These are phyloP conservation scores for Colletotrichum sublineola DNA, from an alignment of 2,329 filamentous ascomycete species.

Conservation along the genomic window DNA sequence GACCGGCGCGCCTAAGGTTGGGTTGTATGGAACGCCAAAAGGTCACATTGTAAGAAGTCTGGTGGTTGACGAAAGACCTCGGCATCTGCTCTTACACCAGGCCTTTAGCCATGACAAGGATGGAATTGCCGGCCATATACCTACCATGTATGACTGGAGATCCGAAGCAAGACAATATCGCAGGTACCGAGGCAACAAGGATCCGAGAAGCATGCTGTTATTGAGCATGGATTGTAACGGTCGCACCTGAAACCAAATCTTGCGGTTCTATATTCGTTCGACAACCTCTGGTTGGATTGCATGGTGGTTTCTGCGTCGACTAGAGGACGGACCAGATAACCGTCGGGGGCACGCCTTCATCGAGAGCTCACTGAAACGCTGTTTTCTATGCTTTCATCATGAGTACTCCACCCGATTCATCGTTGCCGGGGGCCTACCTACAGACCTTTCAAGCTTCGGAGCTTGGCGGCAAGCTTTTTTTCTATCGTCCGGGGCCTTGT, in stretches of 20 bases:
- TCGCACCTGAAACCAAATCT: background rate
- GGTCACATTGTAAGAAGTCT: background rate
- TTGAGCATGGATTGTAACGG: background rate
- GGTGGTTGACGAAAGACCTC: background rate
- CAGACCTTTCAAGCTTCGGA: background rate
- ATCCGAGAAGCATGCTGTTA: background rate
- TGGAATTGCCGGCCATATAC: background rate
- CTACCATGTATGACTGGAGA: background rate
- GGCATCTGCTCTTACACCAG: background rate
- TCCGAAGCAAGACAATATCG: background rate
- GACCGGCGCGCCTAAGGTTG: conserved; percentile 23
- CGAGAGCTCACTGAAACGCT: background rate
- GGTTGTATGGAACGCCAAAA: background rate
- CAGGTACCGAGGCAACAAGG: background rate
- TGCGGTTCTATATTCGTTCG: background rate
- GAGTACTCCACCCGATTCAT: background rate
- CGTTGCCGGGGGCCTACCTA: background rate
- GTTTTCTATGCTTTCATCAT: background rate
- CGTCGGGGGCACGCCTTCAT: background rate
- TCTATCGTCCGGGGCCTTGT: background rate
- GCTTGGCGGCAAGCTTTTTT: background rate
- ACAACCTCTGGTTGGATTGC: background rate
- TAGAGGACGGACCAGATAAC: background rate
- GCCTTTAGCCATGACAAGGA: background rate
- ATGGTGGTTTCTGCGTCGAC: background rate